phyloP scores from a whole-genome alignment of 768 basidiomycete genomes.

The Auriculariales sp. region DNA sequence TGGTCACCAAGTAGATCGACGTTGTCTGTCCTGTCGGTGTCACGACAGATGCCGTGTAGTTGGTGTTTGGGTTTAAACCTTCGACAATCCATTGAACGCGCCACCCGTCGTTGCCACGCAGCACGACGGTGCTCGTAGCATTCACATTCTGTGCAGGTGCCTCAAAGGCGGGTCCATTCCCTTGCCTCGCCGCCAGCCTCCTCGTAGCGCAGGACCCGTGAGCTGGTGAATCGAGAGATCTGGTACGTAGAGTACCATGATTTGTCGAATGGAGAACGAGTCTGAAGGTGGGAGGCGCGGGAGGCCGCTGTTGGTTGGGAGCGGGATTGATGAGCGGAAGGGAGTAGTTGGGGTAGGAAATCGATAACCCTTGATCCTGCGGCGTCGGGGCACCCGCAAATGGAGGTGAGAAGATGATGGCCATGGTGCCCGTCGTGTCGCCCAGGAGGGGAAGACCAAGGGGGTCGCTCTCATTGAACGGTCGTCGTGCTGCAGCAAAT shows the following conservation, averaged over 20 bases:
- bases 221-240: slow-evolving; percentile 23
- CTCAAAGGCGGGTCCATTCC: not conserved
- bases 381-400: slow-evolving; percentile 21
- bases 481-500: not conserved
- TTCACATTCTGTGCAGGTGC: slow-evolving; percentile 15
- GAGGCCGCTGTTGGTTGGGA: slow-evolving; percentile 25
- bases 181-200: slow-evolving; percentile 11
- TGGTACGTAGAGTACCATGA: slow-evolving; percentile 16
- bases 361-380: slow-evolving; percentile 18
- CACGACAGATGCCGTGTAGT: slow-evolving; percentile 59
- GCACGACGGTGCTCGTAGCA: slow-evolving; percentile 31
- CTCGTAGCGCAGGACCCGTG: slow-evolving; percentile 45
- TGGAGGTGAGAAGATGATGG: slow-evolving; percentile 53
- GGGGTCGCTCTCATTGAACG: not conserved
- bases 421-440: slow-evolving; percentile 62
- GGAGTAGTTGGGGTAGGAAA: slow-evolving; percentile 58
- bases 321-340: slow-evolving; percentile 40
- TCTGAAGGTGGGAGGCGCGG: slow-evolving; percentile 33
- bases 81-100: slow-evolving; percentile 53
- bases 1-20: slow-evolving; percentile 61
- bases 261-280: slow-evolving; percentile 41
- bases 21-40: slow-evolving; percentile 42
- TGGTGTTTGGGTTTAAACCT: slow-evolving; percentile 46
- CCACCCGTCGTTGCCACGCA: slow-evolving; percentile 44
- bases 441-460: slow-evolving; percentile 39